Base-by-base conservation (phyloP, 2,329 filamentous ascomycete genomes). In the Pestalotiopsis sp. region DNA sequence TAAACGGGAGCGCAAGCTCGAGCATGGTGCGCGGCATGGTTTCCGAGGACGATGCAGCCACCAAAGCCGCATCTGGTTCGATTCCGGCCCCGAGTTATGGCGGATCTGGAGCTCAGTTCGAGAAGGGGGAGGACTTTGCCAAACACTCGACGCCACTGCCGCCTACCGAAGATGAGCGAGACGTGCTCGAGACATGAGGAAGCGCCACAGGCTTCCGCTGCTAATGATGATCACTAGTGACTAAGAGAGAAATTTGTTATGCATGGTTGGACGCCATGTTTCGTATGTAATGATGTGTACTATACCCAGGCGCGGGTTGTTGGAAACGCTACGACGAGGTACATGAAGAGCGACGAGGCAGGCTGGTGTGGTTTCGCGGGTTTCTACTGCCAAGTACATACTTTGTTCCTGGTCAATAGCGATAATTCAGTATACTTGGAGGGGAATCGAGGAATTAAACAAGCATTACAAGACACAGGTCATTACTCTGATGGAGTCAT, bases 91-190 rank as follows among this genome's bases (percentile, higher is more conserved):
- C 86, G 20, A 84, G 83, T 71, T 88, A 86, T 72, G 75, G 79
- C 65, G 86, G 86, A 6, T 85, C 86, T 1, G 84, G 85, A 2
- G 77, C 81, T 13, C 75, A 80, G n/a, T 87, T 84, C 78, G 86
- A 88, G 73, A 88, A 84, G 75, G 83, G 82, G 36, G 86, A 87
- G 73, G 77, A 74, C 36, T 71, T 79, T 25, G 77, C 80, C 41
- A 75, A 77, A 61, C 73, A 75, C 11, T 77, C 83, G 68, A 83
- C 80, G 61, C 83, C 78, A 3, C 73, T 75, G 66, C 75, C 76
- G 45, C 82, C 82, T 20, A 81, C 79, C 17, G 81, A 70, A 49
- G 63, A 70, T 41, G 66, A 70, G 57, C 49, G 63, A n/a, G 69
- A 68, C 41, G 66, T 70, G 14, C 56, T 70, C 9, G 62, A 70